Evolutionary conservation across 805 yeast genomes (phyloP), one percentile per base, ranked within the genome.

Genomic region (Sungouiozyma intestinalis): DNA sequence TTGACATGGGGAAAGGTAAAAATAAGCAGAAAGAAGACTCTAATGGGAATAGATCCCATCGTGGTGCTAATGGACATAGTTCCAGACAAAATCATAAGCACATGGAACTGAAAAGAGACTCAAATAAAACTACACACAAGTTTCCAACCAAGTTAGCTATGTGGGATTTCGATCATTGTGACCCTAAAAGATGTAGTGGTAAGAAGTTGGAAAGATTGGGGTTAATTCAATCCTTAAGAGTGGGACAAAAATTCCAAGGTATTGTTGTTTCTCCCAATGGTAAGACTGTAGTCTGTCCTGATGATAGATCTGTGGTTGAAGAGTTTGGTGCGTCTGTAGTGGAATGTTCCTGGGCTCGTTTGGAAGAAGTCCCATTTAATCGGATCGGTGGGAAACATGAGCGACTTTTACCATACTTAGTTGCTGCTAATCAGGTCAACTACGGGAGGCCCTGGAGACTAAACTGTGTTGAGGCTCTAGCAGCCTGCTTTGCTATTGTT

Each of bases 161-260:
- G 98, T 90, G 98, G 96, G 98, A 92, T 61, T 92, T 92, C 57
- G 95, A 88, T 50, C 98, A 92, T 58, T 92, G 98, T 66, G 98
- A 92, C 64, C 98, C 98, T 1, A 92, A 92, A 58, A 73, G 97
- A 57, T 92, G 98, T 60, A 81, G 94, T 50, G 98, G 98, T 16
- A 92, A 92, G 66, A 88, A 87, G 59, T 69, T 92, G 24, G 96
- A 86, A 55, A 71, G 97, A 42, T 62, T 90, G 16, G 97, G 97
- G 1, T 64, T 86, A 16, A 88, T 92, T 40, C 76, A 77, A 46
- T 75, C 76, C 41, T 59, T 92, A 47, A 67, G 94, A 46, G 76
- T 92, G n/a, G 98, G 98, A 0, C 96, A 88, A 58, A 90, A 87
- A 62, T 90, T 85, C 55, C 79, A 74, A 45, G 98, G 98, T 6